Conservation (phyloP, 1,284 basidiomycete genomes). For the Vanrija sp. region DNA sequence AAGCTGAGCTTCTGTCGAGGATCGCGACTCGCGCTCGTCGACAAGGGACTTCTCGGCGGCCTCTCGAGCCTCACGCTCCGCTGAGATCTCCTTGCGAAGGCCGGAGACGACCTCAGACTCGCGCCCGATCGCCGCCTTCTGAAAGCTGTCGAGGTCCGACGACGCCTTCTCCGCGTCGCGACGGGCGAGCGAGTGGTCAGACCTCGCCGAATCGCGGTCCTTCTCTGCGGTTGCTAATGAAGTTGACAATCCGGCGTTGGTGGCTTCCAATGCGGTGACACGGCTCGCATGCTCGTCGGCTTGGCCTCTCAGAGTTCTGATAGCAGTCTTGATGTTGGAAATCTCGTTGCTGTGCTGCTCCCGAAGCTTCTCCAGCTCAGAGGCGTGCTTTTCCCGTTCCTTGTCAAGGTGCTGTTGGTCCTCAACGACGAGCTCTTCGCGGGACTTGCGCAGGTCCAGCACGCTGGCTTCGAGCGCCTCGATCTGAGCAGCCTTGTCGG, state of each 20-base stretch:
- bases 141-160: slow-evolving; percentile 27
- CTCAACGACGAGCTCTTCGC: slow-evolving; percentile 35
- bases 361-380: not conserved
- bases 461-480: slow-evolving; percentile 34
- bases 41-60: not conserved
- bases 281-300: slow-evolving; percentile 4
- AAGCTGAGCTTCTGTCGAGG: not conserved
- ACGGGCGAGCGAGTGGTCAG: not conserved
- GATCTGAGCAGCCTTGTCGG: slow-evolving; percentile 28
- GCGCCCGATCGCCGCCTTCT: slow-evolving; percentile 23
- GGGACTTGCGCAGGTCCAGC: slow-evolving; percentile 33
- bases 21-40: slow-evolving; percentile 2
- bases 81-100: slow-evolving; percentile 22
- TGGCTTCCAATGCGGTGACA: slow-evolving; percentile 7
- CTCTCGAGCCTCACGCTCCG: not conserved
- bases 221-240: slow-evolving; percentile 4
- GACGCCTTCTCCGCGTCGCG: slow-evolving; percentile 13
- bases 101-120: slow-evolving; percentile 24
- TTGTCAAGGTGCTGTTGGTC: slow-evolving; percentile 26
- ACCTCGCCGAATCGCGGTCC: slow-evolving; percentile 6
- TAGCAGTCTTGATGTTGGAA: slow-evolving; percentile 5
- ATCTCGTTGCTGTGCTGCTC: slow-evolving; percentile 6
- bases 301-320: not conserved
- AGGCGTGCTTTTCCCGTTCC: slow-evolving; percentile 1
- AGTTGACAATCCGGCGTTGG: slow-evolving; percentile 4